Conservation (phyloP, 1,139 yeast species). For the Suhomyces coccinellae region DNA sequence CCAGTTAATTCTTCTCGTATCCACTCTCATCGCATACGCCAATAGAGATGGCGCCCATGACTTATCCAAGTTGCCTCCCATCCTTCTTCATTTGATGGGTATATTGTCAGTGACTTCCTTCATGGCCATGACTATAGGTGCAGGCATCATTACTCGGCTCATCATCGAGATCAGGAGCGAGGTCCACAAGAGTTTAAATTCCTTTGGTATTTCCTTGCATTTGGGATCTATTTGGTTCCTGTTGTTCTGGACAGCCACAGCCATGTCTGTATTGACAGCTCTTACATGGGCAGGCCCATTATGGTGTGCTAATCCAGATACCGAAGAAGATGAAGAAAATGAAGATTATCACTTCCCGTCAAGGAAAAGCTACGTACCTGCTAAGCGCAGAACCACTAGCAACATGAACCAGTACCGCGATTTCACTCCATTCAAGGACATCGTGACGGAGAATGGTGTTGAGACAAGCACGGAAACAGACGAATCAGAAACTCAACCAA, state of each 20-base stretch:
- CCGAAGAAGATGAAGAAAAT: constrained; percentile 23
- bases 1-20: constrained; percentile 28
- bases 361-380: constrained; percentile 3
- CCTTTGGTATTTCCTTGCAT: constrained; percentile 46
- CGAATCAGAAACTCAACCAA: background rate
- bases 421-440: constrained; percentile 7
- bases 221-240: constrained; percentile 45
- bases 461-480: constrained; percentile 1
- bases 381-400: constrained; percentile 4
- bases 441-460: constrained; percentile 3
- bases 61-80: constrained; percentile 29
- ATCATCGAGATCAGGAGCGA: constrained; percentile 26
- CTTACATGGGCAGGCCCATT: constrained; percentile 44
- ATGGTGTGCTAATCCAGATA: constrained; percentile 47
- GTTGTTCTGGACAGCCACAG: constrained; percentile 39
- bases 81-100: constrained; percentile 34
- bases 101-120: constrained; percentile 36
- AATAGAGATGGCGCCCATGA: constrained; percentile 33
- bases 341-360: constrained; percentile 11
- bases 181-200: constrained; percentile 35
- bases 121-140: constrained; percentile 29
- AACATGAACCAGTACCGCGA: constrained; percentile 3
- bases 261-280: constrained; percentile 19
- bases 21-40: constrained; percentile 37
- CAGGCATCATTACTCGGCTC: constrained; percentile 28